A percentile compares a stretch with the other conserved stretches of the same genome.
phyloP scores from a whole-genome alignment of 2,329 filamentous ascomycete genomes.

The Colletotrichum destructivum region DNA sequence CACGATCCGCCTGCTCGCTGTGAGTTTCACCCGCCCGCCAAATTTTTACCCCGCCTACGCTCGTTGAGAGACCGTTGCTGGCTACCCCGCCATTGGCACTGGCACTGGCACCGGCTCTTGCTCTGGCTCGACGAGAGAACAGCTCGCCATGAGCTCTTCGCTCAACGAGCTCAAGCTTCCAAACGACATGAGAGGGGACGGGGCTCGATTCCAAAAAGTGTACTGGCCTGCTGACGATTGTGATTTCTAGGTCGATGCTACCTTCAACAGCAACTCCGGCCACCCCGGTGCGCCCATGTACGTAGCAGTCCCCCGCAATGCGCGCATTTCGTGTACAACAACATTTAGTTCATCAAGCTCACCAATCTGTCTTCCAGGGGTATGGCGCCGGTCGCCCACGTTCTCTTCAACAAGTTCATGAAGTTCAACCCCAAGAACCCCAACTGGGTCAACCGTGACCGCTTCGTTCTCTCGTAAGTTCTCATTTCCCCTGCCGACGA shows the following conservation, averaged over 20 bases:
- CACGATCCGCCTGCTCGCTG: conserved; percentile 96
- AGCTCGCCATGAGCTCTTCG: background rate
- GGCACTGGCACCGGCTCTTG: conserved; percentile 34
- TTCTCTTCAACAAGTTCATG: conserved; percentile 99
- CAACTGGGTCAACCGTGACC: conserved; percentile 95
- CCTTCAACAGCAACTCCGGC: conserved; percentile 94
- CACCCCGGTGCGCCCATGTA: conserved; percentile 98
- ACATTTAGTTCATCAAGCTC: conserved; percentile 46
- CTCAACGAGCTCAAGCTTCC: conserved; percentile 1
- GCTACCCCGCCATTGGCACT: conserved; percentile 53
- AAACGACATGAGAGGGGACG: background rate
- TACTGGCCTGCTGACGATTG: conserved; percentile 9
- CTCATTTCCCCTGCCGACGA: conserved; percentile 3
- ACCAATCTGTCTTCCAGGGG: conserved; percentile 63
- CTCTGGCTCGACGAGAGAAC: conserved; percentile 32
- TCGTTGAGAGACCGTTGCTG: conserved; percentile 46
- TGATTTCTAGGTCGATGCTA: conserved; percentile 91
- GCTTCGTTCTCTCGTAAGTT: conserved; percentile 98
- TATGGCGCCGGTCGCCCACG: conserved; percentile 95
- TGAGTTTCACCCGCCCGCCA: conserved; percentile 69
- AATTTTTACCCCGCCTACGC: conserved; percentile 52
- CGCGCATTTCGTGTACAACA: conserved; percentile 8
- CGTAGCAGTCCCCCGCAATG: conserved; percentile 56
- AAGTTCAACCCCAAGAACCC: conserved; percentile 99
- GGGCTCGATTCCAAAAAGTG: background rate